phyloP scores from a whole-genome alignment of 2,329 filamentous ascomycete species.

The Emergomyces africanus region DNA sequence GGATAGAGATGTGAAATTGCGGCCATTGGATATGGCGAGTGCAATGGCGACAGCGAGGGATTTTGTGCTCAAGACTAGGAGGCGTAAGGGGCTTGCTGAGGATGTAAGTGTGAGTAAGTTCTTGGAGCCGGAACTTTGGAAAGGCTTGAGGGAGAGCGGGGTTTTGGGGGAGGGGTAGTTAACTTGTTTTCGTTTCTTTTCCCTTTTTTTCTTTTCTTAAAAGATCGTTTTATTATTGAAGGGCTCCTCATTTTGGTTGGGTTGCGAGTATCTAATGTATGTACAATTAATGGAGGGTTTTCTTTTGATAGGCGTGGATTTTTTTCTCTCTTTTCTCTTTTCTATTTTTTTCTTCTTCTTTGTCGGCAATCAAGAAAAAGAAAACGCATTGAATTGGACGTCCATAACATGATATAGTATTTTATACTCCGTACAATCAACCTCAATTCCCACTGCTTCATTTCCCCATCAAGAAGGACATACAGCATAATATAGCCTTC shows the following conservation, averaged over 20 bases:
- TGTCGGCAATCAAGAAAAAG: background rate
- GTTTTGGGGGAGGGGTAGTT: constrained; percentile 52
- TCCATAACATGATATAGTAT: background rate
- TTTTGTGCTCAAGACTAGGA: constrained; percentile 90
- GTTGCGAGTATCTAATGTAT: background rate
- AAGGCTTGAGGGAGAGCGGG: constrained; percentile 75
- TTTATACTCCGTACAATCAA: too few species aligned
- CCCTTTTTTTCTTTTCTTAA: too few species aligned
- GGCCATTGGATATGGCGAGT: constrained; percentile 74
- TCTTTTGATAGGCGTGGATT: background rate
- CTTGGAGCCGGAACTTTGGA: constrained; percentile 86
- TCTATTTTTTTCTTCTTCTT: too few species aligned
- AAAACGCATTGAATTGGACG: background rate
- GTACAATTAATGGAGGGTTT: background rate
- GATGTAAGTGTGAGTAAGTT: constrained; percentile 95
- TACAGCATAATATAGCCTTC: background rate
- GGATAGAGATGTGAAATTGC: constrained; percentile 69
- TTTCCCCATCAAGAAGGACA: too few species aligned
- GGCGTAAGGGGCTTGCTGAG: constrained; percentile 87
- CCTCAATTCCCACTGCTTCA: too few species aligned
- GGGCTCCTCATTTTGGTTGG: background rate
- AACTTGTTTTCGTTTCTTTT: background rate
- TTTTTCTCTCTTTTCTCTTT: too few species aligned
- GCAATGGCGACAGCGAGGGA: constrained; percentile 86
- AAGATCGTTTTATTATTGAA: background rate